Evolutionary conservation across 805 yeast genomes (phyloP), one percentile per base, ranked within the genome.

Genomic region (Nakazawaea ambrosiae): DNA sequence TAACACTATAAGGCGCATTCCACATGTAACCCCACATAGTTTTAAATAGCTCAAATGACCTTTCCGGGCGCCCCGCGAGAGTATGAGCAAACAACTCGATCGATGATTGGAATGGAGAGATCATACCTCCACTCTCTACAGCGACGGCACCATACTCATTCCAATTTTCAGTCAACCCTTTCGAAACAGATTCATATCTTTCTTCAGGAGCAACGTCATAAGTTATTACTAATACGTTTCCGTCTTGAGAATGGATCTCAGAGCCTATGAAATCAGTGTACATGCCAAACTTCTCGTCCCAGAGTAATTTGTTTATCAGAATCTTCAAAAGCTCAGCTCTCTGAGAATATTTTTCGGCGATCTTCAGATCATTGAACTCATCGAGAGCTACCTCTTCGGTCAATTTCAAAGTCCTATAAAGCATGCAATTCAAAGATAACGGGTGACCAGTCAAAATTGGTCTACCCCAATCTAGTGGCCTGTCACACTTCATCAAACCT

Each of bases 11-110:
- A 28, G 43, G 40, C 11, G 41, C 11, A 20, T 40, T 40, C 43
- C 43, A 40, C 12, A 40, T 40, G 33, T 40, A 40, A 4, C 43
- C 43, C 43, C 43, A 40, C 43, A 40, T 40, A 16, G 27, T 27
- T 19, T 30, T 32, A 27, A 40, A 36, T 22, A 40, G 23, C 27
- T 36, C 34, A 10, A 31, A 22, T 8, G 43, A 26, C 26, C 41
- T 36, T 22, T 36, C 43, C 11, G 43, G 40, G 14, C 32, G 41
- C 11, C 43, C 43, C 23, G 34, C 37, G 14, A 28, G 28, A 8
- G 31, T 18, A 19, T 40, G 43, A 12, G 40, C 29, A 14, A 24
- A 31, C 15, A 40, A 22, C 28, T 40, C 43, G 19, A 36, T 28
- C 9, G 40, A 36, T 7, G 34, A 27, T 16, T 34, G 37, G 34